Conservation (phyloP, 768 basidiomycete species). For the Dioszegia hungarica region DNA sequence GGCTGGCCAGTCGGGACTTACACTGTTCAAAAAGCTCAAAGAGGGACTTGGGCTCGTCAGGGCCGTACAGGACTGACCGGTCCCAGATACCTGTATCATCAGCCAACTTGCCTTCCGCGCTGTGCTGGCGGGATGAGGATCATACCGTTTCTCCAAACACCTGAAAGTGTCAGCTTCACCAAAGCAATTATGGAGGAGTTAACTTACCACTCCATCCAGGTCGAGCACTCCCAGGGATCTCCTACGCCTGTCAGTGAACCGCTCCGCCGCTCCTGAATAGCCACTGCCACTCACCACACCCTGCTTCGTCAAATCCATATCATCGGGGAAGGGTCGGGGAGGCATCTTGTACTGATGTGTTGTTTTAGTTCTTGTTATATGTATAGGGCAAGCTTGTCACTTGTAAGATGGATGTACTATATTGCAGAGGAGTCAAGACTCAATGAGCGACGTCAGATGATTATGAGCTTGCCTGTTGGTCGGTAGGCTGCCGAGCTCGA, state of each 20-base stretch:
- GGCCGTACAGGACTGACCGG: slow-evolving; percentile 8
- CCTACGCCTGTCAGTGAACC: slow-evolving; percentile 9
- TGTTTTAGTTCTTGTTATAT: no score
- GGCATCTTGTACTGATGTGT: slow-evolving; percentile 12
- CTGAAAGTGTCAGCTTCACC: slow-evolving; percentile 4
- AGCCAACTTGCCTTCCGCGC: background rate
- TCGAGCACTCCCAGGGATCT: slow-evolving; percentile 19
- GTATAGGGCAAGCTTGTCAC: no score
- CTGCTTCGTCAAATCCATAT: slow-evolving; percentile 32
- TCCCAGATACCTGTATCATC: slow-evolving; percentile 20
- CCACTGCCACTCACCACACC: slow-evolving; percentile 31
- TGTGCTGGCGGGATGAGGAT: no score
- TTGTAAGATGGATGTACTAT: background rate
- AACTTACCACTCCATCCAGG: slow-evolving; percentile 34
- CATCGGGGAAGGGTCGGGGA: slow-evolving; percentile 23
- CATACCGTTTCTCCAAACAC: slow-evolving; percentile 30
- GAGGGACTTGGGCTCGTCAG: slow-evolving; percentile 30
- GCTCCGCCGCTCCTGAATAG: no score
- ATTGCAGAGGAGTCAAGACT: background rate
- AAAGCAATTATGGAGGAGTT: no score
- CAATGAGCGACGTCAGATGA: no score
- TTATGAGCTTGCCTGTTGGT: no score
- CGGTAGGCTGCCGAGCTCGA: no score
- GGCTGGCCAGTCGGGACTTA: slow-evolving; percentile 27
- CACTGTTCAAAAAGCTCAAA: slow-evolving; percentile 45